Percentiles rank a stretch among this genome's conserved stretches.
phyloP scores from a whole-genome alignment of 345 rosid species.

The Arabidopsis suecica region DNA sequence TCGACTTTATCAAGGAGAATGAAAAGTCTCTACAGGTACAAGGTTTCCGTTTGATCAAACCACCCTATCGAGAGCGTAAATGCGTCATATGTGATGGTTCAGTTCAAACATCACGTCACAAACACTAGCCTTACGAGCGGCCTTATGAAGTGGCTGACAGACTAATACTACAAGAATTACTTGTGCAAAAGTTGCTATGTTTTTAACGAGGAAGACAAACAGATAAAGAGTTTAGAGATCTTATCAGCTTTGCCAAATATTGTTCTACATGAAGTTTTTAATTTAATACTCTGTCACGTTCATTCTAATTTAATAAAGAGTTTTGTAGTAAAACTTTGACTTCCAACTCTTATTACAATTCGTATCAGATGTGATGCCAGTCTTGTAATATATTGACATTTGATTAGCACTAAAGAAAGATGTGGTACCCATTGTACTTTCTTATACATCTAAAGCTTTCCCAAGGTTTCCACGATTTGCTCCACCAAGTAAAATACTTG shows the following conservation, averaged over 20 bases:
- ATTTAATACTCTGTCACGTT: not conserved
- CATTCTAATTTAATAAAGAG: not conserved
- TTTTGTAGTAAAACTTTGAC: not conserved
- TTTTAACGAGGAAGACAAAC: no score
- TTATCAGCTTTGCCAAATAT: not conserved
- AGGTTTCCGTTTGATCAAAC: no score
- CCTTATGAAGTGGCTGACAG: no score
- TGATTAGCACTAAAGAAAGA: not conserved
- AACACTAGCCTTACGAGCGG: no score
- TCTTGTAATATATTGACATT: conserved; percentile 15
- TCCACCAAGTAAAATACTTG: conserved; percentile 43
- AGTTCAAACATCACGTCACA: no score
- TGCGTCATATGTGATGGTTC: no score
- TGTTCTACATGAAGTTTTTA: not conserved
- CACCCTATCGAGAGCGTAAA: no score
- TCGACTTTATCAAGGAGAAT: no score
- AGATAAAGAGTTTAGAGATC: no score
- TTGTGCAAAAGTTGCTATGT: no score
- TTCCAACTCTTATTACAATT: conserved; percentile 14
- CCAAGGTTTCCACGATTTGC: conserved; percentile 34
- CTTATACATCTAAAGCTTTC: conserved; percentile 34
- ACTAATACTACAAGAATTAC: no score
- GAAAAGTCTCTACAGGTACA: no score
- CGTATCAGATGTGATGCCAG: conserved; percentile 14
- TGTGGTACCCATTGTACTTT: conserved; percentile 28